Base-by-base conservation (phyloP, 2,329 filamentous ascomycete species). In the Niveomyces coronatus region DNA sequence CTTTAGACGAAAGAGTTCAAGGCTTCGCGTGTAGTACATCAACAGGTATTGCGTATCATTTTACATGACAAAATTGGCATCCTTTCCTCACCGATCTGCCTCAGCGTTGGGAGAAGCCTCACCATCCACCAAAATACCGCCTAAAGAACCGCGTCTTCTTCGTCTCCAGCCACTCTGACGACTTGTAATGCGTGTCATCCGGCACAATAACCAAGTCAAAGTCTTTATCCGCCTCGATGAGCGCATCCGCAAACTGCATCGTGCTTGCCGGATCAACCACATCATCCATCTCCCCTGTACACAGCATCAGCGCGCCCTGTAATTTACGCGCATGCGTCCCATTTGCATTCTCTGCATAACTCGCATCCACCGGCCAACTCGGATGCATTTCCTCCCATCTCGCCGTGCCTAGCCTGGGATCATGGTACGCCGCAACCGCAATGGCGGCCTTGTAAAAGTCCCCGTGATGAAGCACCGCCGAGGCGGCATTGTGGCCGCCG, bases 311-410 rank as follows among this genome's bases (percentile, higher is more conserved):
- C 11, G 46, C 37, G 0, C 50, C 51, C n/a, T 36, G 33, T n/a
- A 57, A 37, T 41, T 53, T 57, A 7, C 28, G 42, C 10, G 51
- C 54, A 26, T 57, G 48, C 5, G 47, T 51, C 9, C 49, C 43
- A 27, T 54, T 53, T 2, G 51, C 52, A 18, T 50, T 47, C n/a
- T 48, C 47, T 19, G 35, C 43, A 27, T 57, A 57, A 10, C 48
- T 44, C 19, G 50, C 43, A 9, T 55, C 53, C 1, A 57, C 49
- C 2, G 54, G 54, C 23, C 51, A 55, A 2, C 54, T 52, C 49
- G 56, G 53, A 49, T 52, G 57, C 29, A 51, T 34, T 40, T 57
- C 54, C 23, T 53, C 55, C 54, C 54, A 57, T 46, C 47, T 49
- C 8, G 55, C 17, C 38, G 53, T 53, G 19, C 53, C 54, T 50